A percentile compares a stretch with the other conserved stretches of the same genome.
Evolutionary conservation across 352 stramenopile species (phyloP).

Genomic region (Globisporangium emineosum): DNA sequence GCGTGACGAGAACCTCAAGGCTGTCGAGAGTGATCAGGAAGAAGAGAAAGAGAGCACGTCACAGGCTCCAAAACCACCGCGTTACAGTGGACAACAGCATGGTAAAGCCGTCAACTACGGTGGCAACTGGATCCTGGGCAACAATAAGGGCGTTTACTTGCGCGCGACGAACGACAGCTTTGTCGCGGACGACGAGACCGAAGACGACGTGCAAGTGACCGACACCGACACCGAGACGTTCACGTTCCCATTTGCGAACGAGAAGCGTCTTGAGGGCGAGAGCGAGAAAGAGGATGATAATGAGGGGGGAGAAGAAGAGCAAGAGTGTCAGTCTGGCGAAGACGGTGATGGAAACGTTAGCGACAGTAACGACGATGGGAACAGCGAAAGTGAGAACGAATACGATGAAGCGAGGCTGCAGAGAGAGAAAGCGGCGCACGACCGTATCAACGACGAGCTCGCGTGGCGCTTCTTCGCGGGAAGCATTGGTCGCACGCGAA

Average conservation of each 20-base stretch:
- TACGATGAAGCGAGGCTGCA: slow-evolving; percentile 30
- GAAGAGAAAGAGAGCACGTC: slow-evolving; percentile 7
- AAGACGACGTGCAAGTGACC: slow-evolving; percentile 49
- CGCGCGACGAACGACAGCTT: slow-evolving; percentile 68
- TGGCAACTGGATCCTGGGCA: slow-evolving; percentile 79
- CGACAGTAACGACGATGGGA: slow-evolving; percentile 5
- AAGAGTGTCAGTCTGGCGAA: not conserved
- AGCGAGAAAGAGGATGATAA: slow-evolving; percentile 3
- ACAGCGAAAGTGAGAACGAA: slow-evolving; percentile 33
- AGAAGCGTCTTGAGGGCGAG: slow-evolving; percentile 21
- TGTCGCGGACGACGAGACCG: slow-evolving; percentile 58
- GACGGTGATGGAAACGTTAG: not conserved
- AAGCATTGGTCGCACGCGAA: slow-evolving; percentile 62
- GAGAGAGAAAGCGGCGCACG: slow-evolving; percentile 34
- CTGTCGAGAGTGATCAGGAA: slow-evolving; percentile 18
- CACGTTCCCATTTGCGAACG: slow-evolving; percentile 42
- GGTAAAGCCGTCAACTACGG: slow-evolving; percentile 35
- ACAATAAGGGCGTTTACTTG: slow-evolving; percentile 71
- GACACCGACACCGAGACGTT: slow-evolving; percentile 28
- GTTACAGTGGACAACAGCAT: not conserved
- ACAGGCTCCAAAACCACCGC: not conserved
- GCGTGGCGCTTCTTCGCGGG: slow-evolving; percentile 81
- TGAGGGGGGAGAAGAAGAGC: slow-evolving; percentile 3
- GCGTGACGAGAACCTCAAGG: slow-evolving; percentile 49
- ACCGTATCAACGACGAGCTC: slow-evolving; percentile 53